Evolutionary conservation across 2,329 filamentous ascomycete genomes (phyloP), one percentile per base, ranked within the genome.

Genomic region (Paraphoma chrysanthemicola): DNA sequence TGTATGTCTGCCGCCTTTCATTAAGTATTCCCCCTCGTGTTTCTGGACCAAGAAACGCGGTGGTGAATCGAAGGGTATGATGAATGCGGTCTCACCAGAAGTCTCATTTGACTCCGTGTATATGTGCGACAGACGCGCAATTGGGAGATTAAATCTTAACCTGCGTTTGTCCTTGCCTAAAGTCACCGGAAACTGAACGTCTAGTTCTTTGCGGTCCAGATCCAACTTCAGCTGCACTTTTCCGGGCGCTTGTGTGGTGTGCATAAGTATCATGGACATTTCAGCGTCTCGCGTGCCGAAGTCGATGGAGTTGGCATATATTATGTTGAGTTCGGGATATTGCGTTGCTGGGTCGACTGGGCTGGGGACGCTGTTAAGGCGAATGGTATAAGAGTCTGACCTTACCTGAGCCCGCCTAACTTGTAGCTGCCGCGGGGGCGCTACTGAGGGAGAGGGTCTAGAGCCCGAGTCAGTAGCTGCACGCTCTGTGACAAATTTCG

Each of bases 261-360:
- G 83, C 81, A 91, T 85, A 8, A 81, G 74, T 70, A 88, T 84
- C 81, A 93, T 86, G 0, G 79, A 78, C 2, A 76, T 78, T 4
- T 84, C 81, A 1, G 81, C 75, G 1, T 82, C 64, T 76, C 87
- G 81, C 41, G 86, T 79, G 0, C 91, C 90, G 63, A 93, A 89
- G 16, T 86, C 82, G 1, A 93, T 67, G 0, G 76, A 78, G 1
- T 70, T 64, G 2, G 83, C 78, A 7, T 39, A 62, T 8, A 75
- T 42, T 23, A 66, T 64, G 45, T 65, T 73, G 33, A 54, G 31
- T 39, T 75, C 71, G 16, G 59, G 63, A 46, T 75, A 73, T 1
- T 30, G 6, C 28, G 54, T 70, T 9, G 30, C n/a, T 1, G 67
- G 57, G 36, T 71, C 56, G 29, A 69, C 43, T 6, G 69, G 68